Evolutionary conservation across 2,329 filamentous ascomycete genomes (phyloP).

Genomic region (Calycina marina): DNA sequence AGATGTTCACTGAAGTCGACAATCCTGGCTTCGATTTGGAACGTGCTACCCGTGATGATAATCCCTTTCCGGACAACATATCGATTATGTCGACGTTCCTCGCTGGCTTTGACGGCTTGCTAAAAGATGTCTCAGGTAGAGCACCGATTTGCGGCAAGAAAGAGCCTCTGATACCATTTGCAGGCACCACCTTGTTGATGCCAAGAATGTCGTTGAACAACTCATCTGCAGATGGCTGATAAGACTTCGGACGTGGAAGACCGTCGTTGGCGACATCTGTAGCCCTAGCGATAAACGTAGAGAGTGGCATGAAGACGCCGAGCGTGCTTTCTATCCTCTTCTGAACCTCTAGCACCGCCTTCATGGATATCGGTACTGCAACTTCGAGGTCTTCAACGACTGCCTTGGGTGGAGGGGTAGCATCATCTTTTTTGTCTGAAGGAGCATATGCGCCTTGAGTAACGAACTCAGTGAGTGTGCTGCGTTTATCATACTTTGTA

Average conservation of each 20-base stretch:
- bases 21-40: constrained; percentile 29
- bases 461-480: constrained; percentile 85
- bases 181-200: constrained; percentile 35
- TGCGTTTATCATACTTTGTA: constrained; percentile 55
- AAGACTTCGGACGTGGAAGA: constrained; percentile 52
- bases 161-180: constrained; percentile 41
- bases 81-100: constrained; percentile 68
- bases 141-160: constrained; percentile 59
- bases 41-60: constrained; percentile 10
- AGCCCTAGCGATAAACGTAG: constrained; percentile 75
- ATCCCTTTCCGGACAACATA: constrained; percentile 43
- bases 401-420: constrained; percentile 26
- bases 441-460: constrained; percentile 57
- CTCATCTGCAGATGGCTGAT: constrained; percentile 59
- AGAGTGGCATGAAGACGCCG: constrained; percentile 68
- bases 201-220: constrained; percentile 85
- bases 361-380: constrained; percentile 63
- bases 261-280: constrained; percentile 78
- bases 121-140: constrained; percentile 30
- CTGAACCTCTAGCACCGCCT: constrained; percentile 67
- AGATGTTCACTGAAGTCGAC: constrained; percentile 53
- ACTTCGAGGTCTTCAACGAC: constrained; percentile 40
- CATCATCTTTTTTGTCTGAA: constrained; percentile 25
- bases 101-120: constrained; percentile 17
- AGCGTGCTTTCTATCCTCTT: constrained; percentile 63